These are phyloP conservation scores for Stenogyne calaminthoides DNA, from an alignment of 305 asterid species.

Conservation along the genomic window DNA sequence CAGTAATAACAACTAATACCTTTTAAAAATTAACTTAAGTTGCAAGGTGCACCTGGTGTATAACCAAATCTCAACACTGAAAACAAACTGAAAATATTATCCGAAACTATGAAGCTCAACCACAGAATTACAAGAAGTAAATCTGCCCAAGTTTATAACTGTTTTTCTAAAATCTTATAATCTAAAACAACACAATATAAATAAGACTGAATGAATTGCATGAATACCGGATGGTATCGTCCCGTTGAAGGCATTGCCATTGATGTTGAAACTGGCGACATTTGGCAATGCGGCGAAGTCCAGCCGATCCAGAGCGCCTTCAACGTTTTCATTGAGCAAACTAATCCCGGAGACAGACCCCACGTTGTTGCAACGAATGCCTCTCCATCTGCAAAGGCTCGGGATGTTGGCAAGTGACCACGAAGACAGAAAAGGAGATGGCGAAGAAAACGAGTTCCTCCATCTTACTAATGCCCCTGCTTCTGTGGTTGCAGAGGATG, in stretches of 20 bases:
- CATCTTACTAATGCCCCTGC: conserved; percentile 51
- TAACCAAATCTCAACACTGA: too few species aligned
- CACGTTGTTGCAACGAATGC: conserved; percentile 48
- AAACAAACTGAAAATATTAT: too few species aligned
- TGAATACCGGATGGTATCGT: conserved; percentile 46
- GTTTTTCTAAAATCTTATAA: too few species aligned
- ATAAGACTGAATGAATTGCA: too few species aligned
- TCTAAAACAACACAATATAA: too few species aligned
- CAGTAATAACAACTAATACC: too few species aligned
- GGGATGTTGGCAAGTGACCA: conserved; percentile 57
- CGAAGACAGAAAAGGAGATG: conserved; percentile 40
- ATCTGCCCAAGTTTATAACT: too few species aligned
- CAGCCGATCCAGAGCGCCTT: conserved; percentile 43
- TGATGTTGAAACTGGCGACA: conserved; percentile 46
- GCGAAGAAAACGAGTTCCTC: conserved; percentile 40
- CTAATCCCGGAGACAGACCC: conserved; percentile 51
- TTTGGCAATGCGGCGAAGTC: conserved; percentile 48
- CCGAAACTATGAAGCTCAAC: too few species aligned
- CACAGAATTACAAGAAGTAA: too few species aligned
- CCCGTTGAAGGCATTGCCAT: conserved; percentile 51
- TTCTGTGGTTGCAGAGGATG: conserved; percentile 45
- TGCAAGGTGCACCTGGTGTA: too few species aligned
- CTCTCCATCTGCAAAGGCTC: conserved; percentile 67
- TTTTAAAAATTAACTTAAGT: too few species aligned
- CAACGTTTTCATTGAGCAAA: conserved; percentile 38